Evolutionary conservation across 805 yeast genomes (phyloP), one percentile per base, ranked within the genome.

Genomic region (Wickerhamomyces bovis): DNA sequence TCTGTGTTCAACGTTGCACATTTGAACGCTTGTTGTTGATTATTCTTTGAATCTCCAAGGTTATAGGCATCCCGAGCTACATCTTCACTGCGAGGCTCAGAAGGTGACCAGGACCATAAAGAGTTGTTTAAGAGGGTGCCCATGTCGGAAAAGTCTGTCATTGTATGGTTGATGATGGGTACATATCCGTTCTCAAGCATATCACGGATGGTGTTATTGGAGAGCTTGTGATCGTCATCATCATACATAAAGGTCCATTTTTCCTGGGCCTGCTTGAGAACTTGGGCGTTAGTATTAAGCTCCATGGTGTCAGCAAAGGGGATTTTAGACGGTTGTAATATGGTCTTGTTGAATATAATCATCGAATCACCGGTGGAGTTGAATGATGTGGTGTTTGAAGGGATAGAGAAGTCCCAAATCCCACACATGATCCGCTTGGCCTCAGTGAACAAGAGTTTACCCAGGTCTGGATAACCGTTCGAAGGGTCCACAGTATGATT

Each of bases 61-160:
- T 42, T 28, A 1, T 52, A 48, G 1, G 31, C 31, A 0, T 55
- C 47, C 25, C 50, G 54, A 18, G 62, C 64, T 1, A 50, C 56
- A 30, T 50, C 41, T 23, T 52, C 44, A 16, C 52, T 41, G 12
- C 50, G 47, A 1, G 94, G 94, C 57, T 83, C 77, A 10, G 65
- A 62, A 0, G 71, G 58, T 0, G 72, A 76, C 97, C 97, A 89
- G 2, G 92, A 76, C 97, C 97, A 89, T 33, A 76, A 46, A 0
- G 75, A 64, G 15, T 57, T 40, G 15, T 68, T 59, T 12, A 75
- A 46, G 22, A 73, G 55, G 0, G 54, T 44, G 0, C 68, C 58
- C 9, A 74, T 60, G 15, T 60, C 54, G 13, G 63, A 31, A 11
- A 67, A 41, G 26, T 40, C 38, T 41, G 42, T 39, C 52, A 58